Evolutionary conservation across 805 yeast genomes (phyloP), one percentile per base, ranked within the genome.

Genomic region (Candida tammaniensis): DNA sequence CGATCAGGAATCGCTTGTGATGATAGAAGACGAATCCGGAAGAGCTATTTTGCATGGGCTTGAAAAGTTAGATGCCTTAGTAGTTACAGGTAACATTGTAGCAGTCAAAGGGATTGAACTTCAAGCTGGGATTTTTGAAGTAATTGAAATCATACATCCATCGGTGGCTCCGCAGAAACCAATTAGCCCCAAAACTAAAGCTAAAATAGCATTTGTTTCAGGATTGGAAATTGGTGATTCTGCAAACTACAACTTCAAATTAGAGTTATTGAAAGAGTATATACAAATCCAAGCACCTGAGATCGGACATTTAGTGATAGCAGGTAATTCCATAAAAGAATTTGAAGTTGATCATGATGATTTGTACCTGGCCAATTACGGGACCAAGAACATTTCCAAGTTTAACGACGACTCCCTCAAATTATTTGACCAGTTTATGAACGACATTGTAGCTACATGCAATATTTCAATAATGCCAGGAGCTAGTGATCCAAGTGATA

Each of bases 11-110:
- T 46, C 43, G 17, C 46, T 74, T 11, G 86, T 85, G 17, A 78
- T 80, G 81, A 55, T 93, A 22, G 98, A 93, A 56, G 98, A 93
- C 59, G 96, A 88, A 50, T 79, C 88, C 36, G 98, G 98, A 3
- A 68, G 98, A 32, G 81, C 95, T 5, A 55, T 78, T 20, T 60
- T 93, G 15, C 79, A 76, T 31, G 76, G 76, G 28, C 89, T 87
- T 17, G 68, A 51, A 15, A 57, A 80, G 20, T 69, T 84, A 27
- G 64, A 66, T 32, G 66, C 75, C 13, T 72, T 82, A 2, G 64
- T 91, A 17, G 95, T 89, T 0, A 93, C 97, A 0, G 98, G 98
- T 4, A 73, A 80, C n/a, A 82, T 89, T 0, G 77, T 88, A 6
- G 98, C 91, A 0, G 74, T 88, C 1, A 55, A 88, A 8, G 98